Evolutionary conservation across 164 flowering plant species (phyloP).

Genomic region (Vitis cinerea): DNA sequence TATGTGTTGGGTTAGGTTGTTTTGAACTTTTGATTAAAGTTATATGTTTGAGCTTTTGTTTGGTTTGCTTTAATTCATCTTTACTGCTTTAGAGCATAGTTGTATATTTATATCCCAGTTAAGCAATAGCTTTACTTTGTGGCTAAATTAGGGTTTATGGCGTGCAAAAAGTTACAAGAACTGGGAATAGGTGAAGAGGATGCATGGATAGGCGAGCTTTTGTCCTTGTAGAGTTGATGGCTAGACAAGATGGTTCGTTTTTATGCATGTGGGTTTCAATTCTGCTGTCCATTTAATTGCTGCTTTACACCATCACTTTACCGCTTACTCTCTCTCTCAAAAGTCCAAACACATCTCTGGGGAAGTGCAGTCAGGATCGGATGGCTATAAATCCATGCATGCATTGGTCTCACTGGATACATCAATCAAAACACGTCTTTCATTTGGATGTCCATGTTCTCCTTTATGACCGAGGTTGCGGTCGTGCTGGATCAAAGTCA

Average conservation of each 20-base stretch:
- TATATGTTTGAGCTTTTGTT: not conserved
- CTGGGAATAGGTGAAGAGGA: not conserved
- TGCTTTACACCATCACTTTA: not conserved
- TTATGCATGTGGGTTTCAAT: conserved; percentile 21
- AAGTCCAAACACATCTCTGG: not conserved
- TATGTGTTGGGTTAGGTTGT: conserved; percentile 9
- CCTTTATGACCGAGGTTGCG: too few relatives aligned
- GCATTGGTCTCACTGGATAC: conserved; percentile 1
- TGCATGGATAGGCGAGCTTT: conserved; percentile 3
- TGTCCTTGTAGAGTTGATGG: not conserved
- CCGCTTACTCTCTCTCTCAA: not conserved
- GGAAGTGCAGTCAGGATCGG: not conserved
- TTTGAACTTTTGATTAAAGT: conserved; percentile 3
- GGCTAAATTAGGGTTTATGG: not conserved
- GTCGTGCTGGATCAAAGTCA: too few relatives aligned
- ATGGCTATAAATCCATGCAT: conserved; percentile 5
- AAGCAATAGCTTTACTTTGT: not conserved
- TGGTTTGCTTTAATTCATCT: not conserved
- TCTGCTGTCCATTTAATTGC: not conserved
- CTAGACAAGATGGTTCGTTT: conserved; percentile 17
- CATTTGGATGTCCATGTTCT: too few relatives aligned
- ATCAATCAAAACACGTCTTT: not conserved
- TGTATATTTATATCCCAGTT: not conserved
- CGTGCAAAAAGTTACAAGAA: not conserved
- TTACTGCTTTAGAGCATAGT: not conserved